Evolutionary conservation across 495 filamentous ascomycete species (phyloP).

Genomic region (Aspergillus cavernicola): DNA sequence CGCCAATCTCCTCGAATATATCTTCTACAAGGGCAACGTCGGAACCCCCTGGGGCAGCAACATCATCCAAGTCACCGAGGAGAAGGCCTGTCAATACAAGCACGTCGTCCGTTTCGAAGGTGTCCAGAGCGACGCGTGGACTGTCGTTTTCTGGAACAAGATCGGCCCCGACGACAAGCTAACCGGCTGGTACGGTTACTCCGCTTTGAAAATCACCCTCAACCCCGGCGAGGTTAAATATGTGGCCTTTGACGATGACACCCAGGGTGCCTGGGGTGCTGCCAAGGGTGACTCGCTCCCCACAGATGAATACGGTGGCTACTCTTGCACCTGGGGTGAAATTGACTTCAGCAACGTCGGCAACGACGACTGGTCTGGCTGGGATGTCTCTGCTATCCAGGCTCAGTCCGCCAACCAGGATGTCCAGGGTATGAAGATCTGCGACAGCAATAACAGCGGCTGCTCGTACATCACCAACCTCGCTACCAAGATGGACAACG

Average conservation of each 20-base stretch:
- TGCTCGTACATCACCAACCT: slow-evolving; percentile 36
- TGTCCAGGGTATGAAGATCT: slow-evolving; percentile 44
- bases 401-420: slow-evolving; percentile 28
- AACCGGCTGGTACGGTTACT: slow-evolving; percentile 39
- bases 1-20: slow-evolving; percentile 17
- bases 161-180: slow-evolving; percentile 34
- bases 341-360: slow-evolving; percentile 49
- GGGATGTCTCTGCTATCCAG: slow-evolving; percentile 53
- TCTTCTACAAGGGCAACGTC: slow-evolving; percentile 40
- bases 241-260: slow-evolving; percentile 47
- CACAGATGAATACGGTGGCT: slow-evolving; percentile 28
- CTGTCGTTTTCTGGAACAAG: slow-evolving; percentile 53
- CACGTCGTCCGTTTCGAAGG: slow-evolving; percentile 47
- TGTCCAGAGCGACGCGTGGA: slow-evolving; percentile 33
- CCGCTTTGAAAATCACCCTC: slow-evolving; percentile 41
- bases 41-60: slow-evolving; percentile 53
- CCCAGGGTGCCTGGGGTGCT: slow-evolving; percentile 40
- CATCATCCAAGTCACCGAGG: slow-evolving; percentile 41
- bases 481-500: slow-evolving; percentile 25
- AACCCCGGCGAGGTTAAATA: slow-evolving; percentile 34
- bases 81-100: slow-evolving; percentile 36
- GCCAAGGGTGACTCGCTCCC: slow-evolving; percentile 29
- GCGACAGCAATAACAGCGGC: slow-evolving; percentile 23
- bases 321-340: slow-evolving; percentile 51
- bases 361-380: slow-evolving; percentile 45